Evolutionary conservation across 208 protist genomes (phyloP), one percentile per base, ranked within the genome.

Genomic region (Histomonas meleagridis): DNA sequence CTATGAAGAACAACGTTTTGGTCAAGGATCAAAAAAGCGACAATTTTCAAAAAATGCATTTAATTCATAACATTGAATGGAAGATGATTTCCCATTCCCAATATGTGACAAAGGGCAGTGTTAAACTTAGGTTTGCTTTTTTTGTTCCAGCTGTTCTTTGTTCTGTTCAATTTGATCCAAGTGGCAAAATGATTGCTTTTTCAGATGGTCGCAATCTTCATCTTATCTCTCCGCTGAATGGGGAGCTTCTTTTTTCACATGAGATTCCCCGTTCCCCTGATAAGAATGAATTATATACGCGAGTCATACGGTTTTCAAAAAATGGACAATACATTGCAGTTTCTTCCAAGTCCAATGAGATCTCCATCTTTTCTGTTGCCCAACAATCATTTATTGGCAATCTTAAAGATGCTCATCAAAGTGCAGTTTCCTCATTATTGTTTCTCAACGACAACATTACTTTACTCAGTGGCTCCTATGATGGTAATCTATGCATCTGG

Each of bases 261-360:
- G 76, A 86, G 38, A 86, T 86, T 32, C 76, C 76, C 38, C 40
- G 38, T 32, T 46, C 76, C 21, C 23, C 32, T 21, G 35, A 48
- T 16, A 28, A 46, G 12, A 51, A 48, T 46, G 76, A 86, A 5
- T 55, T 86, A 7, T 46, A 86, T 38, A 86, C 76, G 38, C 23
- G 76, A 86, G 46, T 86, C 38, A 43, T 86, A 38, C 23, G 46
- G 55, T 86, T 86, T 86, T 86, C 76, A 57, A 40, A 40, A 35
- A 46, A 86, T 86, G 76, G 76, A 86, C 23, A 55, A n/a, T 49
- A 57, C 51, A 86, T 86, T n/a, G 76, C 76, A 55, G 46, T 86
- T 7, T 55, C 26, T 86, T 51, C 76, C 23, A 51, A 14, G 23
- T 43, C 40, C 14, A 57, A 40, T 1, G 18, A 32, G 7, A 55